A percentile compares a stretch with the other conserved stretches of the same genome.
phyloP scores from a whole-genome alignment of 1,139 yeast species.

The Hansenula sp. region DNA sequence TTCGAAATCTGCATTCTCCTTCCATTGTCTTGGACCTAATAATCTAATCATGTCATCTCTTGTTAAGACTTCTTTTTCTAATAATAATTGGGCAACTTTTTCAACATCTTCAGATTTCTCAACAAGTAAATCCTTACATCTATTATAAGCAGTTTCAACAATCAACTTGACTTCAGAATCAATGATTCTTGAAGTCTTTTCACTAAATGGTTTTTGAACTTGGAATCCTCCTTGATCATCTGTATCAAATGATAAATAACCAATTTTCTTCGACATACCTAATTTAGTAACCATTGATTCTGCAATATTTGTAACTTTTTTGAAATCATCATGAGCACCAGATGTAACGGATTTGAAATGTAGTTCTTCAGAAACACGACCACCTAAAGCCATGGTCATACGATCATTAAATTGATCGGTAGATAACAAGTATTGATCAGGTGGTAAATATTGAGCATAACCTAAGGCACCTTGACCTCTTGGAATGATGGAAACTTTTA shows the following conservation, averaged over 20 bases:
- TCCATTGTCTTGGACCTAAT: slow-evolving; percentile 83
- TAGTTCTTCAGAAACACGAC: slow-evolving; percentile 89
- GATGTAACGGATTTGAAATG: slow-evolving; percentile 84
- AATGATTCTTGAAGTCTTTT: slow-evolving; percentile 71
- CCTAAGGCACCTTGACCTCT: slow-evolving; percentile 94
- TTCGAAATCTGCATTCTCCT: slow-evolving; percentile 89
- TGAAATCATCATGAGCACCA: slow-evolving; percentile 93
- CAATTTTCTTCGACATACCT: slow-evolving; percentile 84
- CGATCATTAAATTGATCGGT: slow-evolving; percentile 75
- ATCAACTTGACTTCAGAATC: slow-evolving; percentile 80
- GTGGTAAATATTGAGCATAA: slow-evolving; percentile 91
- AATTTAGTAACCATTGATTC: slow-evolving; percentile 83
- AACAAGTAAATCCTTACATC: slow-evolving; percentile 59
- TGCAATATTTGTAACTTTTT: slow-evolving; percentile 89
- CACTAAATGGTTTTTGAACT: slow-evolving; percentile 85
- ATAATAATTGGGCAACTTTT: slow-evolving; percentile 76
- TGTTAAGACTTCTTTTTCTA: slow-evolving; percentile 76
- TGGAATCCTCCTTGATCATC: slow-evolving; percentile 43
- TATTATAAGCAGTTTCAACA: slow-evolving; percentile 66
- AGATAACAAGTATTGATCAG: slow-evolving; percentile 78
- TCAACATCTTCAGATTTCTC: slow-evolving; percentile 71
- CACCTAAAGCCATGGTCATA: slow-evolving; percentile 95
- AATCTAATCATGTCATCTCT: slow-evolving; percentile 84
- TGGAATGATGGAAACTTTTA: slow-evolving; percentile 91
- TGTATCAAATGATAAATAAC: slow-evolving; percentile 70